These are phyloP conservation scores for Suillus decipiens DNA, from an alignment of 768 basidiomycete genomes.

Conservation along the genomic window DNA sequence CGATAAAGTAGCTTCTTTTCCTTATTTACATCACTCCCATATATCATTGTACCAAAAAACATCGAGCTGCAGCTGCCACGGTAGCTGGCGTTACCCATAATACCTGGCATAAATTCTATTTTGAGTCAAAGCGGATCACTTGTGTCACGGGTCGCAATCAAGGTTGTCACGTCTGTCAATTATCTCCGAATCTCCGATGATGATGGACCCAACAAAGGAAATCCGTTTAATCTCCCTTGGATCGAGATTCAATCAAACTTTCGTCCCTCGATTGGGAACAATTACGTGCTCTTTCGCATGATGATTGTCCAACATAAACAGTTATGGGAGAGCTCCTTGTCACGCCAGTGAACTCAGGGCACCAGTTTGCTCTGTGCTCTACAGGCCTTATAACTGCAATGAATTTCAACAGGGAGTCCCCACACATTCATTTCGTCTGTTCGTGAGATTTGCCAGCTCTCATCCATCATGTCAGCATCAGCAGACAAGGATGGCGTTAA, in stretches of 20 bases:
- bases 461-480: constrained; percentile 6
- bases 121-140: not conserved
- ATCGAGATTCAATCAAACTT: constrained; percentile 3
- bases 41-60: too few species aligned
- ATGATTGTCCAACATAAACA: not conserved
- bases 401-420: not conserved
- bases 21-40: too few species aligned
- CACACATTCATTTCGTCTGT: not conserved
- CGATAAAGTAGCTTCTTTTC: too few species aligned
- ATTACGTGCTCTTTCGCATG: constrained; percentile 7
- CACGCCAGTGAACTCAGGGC: not conserved
- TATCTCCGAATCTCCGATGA: constrained; percentile 7
- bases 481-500: constrained; percentile 1
- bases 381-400: not conserved
- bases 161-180: not conserved
- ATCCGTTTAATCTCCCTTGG: constrained; percentile 13
- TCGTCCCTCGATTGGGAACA: not conserved
- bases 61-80: too few species aligned
- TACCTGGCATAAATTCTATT: not conserved
- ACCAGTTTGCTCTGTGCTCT: constrained; percentile 1
- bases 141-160: too few species aligned
- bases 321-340: constrained; percentile 10
- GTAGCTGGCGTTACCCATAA: too few species aligned
- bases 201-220: not conserved
- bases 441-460: not conserved